Evolutionary conservation across 2,329 filamentous ascomycete genomes (phyloP).

Genomic region (Gremmenia infestans): DNA sequence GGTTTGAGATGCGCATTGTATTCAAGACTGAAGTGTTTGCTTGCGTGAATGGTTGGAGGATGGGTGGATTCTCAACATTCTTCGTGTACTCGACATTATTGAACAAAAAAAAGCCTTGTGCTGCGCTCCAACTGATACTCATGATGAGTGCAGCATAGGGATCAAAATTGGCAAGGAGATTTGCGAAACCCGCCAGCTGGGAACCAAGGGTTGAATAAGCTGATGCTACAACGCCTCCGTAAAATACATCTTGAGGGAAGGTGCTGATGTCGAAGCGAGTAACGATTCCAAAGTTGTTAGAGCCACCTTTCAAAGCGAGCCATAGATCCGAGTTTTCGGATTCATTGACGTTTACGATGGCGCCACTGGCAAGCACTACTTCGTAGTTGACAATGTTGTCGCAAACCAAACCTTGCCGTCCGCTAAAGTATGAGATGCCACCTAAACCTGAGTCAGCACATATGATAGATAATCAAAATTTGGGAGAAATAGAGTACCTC

Average conservation of each 20-base stretch:
- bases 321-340: slow-evolving; percentile 44
- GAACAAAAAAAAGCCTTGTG: neutral
- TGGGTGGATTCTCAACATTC: slow-evolving; percentile 7
- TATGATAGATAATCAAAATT: no score
- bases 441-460: slow-evolving; percentile 6
- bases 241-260: slow-evolving; percentile 21
- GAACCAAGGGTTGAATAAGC: neutral
- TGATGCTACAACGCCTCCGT: slow-evolving; percentile 1
- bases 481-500: slow-evolving; percentile 16
- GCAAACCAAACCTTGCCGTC: slow-evolving; percentile 41
- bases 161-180: slow-evolving; percentile 3
- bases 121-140: neutral
- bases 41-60: slow-evolving; percentile 11
- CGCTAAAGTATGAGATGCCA: slow-evolving; percentile 11
- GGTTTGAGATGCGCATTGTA: slow-evolving; percentile 11
- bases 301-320: slow-evolving; percentile 50
- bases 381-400: slow-evolving; percentile 42
- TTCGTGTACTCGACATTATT: slow-evolving; percentile 4
- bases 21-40: slow-evolving; percentile 2
- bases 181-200: neutral
- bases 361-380: slow-evolving; percentile 47
- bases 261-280: slow-evolving; percentile 40
- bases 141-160: slow-evolving; percentile 9
- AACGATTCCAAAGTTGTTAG: slow-evolving; percentile 52
- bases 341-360: slow-evolving; percentile 41